A percentile compares a stretch with the other conserved stretches of the same genome.
Conservation (phyloP, 768 basidiomycete genomes). For the Boletellus sp. region DNA sequence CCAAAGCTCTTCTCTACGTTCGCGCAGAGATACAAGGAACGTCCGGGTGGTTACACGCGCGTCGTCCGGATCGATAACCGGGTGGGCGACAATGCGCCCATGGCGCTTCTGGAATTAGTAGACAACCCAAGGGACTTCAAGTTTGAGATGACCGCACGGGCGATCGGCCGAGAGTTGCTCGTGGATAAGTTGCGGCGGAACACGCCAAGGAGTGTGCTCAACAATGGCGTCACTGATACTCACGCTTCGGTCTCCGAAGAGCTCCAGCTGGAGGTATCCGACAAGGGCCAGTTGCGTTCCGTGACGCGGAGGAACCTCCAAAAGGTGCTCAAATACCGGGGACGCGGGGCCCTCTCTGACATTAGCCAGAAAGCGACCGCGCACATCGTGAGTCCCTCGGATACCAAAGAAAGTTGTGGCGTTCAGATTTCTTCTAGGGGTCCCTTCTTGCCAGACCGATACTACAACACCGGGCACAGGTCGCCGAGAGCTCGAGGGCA, state of each 20-base stretch:
- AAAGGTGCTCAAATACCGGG: slow-evolving; percentile 64
- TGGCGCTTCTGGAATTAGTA: slow-evolving; percentile 90
- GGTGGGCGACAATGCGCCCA: slow-evolving; percentile 87
- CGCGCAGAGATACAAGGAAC: slow-evolving; percentile 70
- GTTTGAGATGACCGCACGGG: slow-evolving; percentile 83
- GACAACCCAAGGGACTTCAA: slow-evolving; percentile 88
- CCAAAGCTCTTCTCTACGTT: slow-evolving; percentile 84
- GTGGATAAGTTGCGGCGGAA: slow-evolving; percentile 48
- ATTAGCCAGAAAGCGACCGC: slow-evolving; percentile 55
- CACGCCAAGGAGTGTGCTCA: slow-evolving; percentile 46
- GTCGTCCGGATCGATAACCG: slow-evolving; percentile 90
- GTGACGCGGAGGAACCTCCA: slow-evolving; percentile 73
- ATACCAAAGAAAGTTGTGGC: neutral
- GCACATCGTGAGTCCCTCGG: slow-evolving; percentile 55
- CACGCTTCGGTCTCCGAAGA: slow-evolving; percentile 49
- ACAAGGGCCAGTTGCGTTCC: slow-evolving; percentile 48
- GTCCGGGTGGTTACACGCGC: slow-evolving; percentile 94
- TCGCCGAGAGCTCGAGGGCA: slow-evolving; percentile 33
- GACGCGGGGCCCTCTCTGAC: slow-evolving; percentile 40
- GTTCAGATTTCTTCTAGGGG: slow-evolving; percentile 43
- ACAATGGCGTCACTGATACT: slow-evolving; percentile 46
- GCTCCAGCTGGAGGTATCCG: slow-evolving; percentile 34
- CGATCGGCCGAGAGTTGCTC: slow-evolving; percentile 81
- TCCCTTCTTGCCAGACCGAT: slow-evolving; percentile 64
- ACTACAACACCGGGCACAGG: slow-evolving; percentile 43